These are phyloP conservation scores for Fusarium floridanum DNA, from an alignment of 2,329 filamentous ascomycete genomes.

Conservation along the genomic window DNA sequence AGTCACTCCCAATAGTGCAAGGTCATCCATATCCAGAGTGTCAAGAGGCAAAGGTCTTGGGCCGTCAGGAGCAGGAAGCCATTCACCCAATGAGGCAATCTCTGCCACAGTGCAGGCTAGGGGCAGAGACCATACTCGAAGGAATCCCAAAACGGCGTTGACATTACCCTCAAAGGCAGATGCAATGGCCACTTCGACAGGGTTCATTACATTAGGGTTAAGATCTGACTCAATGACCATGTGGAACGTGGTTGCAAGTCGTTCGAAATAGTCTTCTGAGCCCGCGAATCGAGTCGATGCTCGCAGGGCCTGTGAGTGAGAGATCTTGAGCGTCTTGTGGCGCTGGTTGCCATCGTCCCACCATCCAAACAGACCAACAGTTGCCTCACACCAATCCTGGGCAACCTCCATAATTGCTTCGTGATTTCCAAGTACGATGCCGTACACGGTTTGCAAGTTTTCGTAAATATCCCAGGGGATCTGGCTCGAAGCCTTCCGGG, in stretches of 20 bases:
- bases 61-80: slow-evolving; percentile 70
- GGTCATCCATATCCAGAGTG: slow-evolving; percentile 83
- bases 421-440: slow-evolving; percentile 81
- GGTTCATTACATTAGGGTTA: slow-evolving; percentile 79
- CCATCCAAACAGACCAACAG: slow-evolving; percentile 86
- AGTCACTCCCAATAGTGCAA: slow-evolving; percentile 83
- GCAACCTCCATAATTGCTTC: slow-evolving; percentile 81
- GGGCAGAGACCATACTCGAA: slow-evolving; percentile 85
- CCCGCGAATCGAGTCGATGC: slow-evolving; percentile 61
- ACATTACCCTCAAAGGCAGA: slow-evolving; percentile 86
- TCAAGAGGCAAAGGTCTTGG: slow-evolving; percentile 67
- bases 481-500: slow-evolving; percentile 84
- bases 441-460: slow-evolving; percentile 83
- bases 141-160: slow-evolving; percentile 79
- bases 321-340: slow-evolving; percentile 56
- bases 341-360: slow-evolving; percentile 83
- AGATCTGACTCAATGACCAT: slow-evolving; percentile 78
- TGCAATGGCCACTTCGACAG: slow-evolving; percentile 84
- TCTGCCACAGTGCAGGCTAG: slow-evolving; percentile 84
- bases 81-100: slow-evolving; percentile 84
- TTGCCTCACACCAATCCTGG: slow-evolving; percentile 93
- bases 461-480: slow-evolving; percentile 94
- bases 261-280: slow-evolving; percentile 78
- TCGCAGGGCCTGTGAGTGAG: slow-evolving; percentile 55
- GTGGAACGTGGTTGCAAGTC: slow-evolving; percentile 78